A percentile compares a stretch with the other conserved stretches of the same genome.
Evolutionary conservation across 495 filamentous ascomycete genomes (phyloP).

Genomic region (Melanomma pulvis-pyrius): DNA sequence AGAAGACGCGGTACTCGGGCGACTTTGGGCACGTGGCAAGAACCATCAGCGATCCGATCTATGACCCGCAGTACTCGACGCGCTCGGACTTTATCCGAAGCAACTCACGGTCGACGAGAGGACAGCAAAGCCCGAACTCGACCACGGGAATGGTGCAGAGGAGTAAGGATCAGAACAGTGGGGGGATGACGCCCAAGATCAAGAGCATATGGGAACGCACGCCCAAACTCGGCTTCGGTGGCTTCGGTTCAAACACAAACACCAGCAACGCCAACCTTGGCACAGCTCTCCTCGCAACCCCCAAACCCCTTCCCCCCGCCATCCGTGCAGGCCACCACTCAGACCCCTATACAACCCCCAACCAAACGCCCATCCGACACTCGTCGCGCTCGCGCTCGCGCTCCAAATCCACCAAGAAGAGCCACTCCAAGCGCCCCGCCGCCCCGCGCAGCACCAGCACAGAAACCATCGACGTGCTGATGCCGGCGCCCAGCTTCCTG

Average conservation of each 20-base stretch:
- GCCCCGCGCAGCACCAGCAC: constrained; percentile 27
- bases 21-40: constrained; percentile 50
- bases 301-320: constrained; percentile 8
- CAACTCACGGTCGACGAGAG: constrained; percentile 3
- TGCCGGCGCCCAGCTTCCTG: constrained; percentile 40
- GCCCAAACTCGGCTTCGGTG: constrained; percentile 24
- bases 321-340: constrained; percentile 28
- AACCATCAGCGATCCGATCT: constrained; percentile 60
- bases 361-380: constrained; percentile 28
- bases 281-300: background rate
- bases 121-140: constrained; percentile 8
- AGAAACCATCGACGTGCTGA: constrained; percentile 47
- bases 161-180: constrained; percentile 4
- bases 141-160: constrained; percentile 21
- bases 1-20: constrained; percentile 43
- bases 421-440: constrained; percentile 4
- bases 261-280: background rate
- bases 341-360: constrained; percentile 46
- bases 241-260: background rate
- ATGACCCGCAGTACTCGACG: constrained; percentile 50
- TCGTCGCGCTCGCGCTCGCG: background rate
- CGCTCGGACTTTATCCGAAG: constrained; percentile 63
- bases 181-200: constrained; percentile 38
- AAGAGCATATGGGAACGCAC: constrained; percentile 25
- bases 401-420: background rate